Evolutionary conservation across 305 asterid genomes (phyloP), one percentile per base, ranked within the genome.

Genomic region (Fraxinus velutina): DNA sequence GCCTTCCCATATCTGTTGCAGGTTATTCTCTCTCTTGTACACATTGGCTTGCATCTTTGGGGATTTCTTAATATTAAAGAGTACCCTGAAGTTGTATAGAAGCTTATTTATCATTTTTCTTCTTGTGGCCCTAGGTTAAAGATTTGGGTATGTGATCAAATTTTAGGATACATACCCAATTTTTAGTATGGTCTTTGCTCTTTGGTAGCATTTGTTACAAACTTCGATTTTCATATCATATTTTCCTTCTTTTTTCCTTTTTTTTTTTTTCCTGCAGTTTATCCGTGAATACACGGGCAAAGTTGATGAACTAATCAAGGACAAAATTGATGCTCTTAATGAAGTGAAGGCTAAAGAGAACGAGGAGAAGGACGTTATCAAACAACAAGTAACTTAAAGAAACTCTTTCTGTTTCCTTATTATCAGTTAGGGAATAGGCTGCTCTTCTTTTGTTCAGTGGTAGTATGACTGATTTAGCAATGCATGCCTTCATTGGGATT

Each of bases 1-100:
- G 97, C 98, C 83, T 92, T 96, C 90, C 99, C 98, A 17, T 94
- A 93, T 85, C 92, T 96, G 75, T 89, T 94, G 81, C 98, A 96
- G 99, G 99, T 96, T 77, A 86, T 78, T 84, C 73, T 84, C 66
- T 50, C 29, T 64, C 72, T 55, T 79, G 15, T 81, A 62, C 57
- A 30, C 75, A 30, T 3, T 70, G 13, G 75, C 44, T 70, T 1
- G 21, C 39, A 81, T 57, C 68, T 73, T 44, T 73, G 77, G 60
- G 47, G 1, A 3, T 22, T 24, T 27, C 7, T 66, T 70, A 70
- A 66, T 29, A 66, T 66, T 30, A 30, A 13, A 13, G 17, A 32
- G 75, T 70, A 24, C 12, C 42, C 39, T 4, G 12, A 29, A 70
- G 44, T 0, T 30, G 10, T 70, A 66, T 8, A 70, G 9, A 29